Conservation (phyloP, 1,284 basidiomycete genomes). For the Malassezia psittaci region DNA sequence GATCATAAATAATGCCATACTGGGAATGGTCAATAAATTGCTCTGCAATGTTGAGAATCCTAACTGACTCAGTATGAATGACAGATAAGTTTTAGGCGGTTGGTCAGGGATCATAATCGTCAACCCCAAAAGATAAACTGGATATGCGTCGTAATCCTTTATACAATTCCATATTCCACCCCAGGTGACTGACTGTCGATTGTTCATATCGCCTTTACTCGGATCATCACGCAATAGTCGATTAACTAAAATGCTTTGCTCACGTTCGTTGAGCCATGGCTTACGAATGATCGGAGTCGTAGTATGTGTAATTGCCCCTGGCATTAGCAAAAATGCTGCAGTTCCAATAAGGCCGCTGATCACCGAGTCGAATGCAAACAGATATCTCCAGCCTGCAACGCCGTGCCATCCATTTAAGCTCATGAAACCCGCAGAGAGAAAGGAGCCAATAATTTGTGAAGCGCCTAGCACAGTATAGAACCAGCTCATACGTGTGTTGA, state of each 20-base stretch:
- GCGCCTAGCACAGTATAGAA: slow-evolving; percentile 51
- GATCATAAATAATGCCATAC: slow-evolving; percentile 22
- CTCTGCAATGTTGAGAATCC: slow-evolving; percentile 24
- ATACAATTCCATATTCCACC: slow-evolving; percentile 48
- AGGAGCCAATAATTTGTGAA: slow-evolving; percentile 21
- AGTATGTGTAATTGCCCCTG: slow-evolving; percentile 22
- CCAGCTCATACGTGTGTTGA: slow-evolving; percentile 58
- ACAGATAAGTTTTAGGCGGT: slow-evolving; percentile 16
- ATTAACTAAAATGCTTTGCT: slow-evolving; percentile 54
- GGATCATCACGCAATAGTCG: slow-evolving; percentile 63
- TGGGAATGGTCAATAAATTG: slow-evolving; percentile 33
- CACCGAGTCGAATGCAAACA: slow-evolving; percentile 24
- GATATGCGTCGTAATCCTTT: slow-evolving; percentile 62
- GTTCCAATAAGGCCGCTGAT: slow-evolving; percentile 19
- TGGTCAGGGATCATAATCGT: slow-evolving; percentile 12
- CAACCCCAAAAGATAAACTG: slow-evolving; percentile 56
- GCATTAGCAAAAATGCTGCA: slow-evolving; percentile 20
- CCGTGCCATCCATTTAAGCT: slow-evolving; percentile 22
- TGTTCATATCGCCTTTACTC: slow-evolving; percentile 63
- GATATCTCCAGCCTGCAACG: slow-evolving; percentile 24
- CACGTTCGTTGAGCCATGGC: slow-evolving; percentile 59
- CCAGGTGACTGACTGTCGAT: slow-evolving; percentile 55
- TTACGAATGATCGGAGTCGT: slow-evolving; percentile 49
- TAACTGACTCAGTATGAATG: slow-evolving; percentile 16
- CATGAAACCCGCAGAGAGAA: slow-evolving; percentile 26